phyloP scores from a whole-genome alignment of 495 filamentous ascomycete species.

The Neurospora discreta region DNA sequence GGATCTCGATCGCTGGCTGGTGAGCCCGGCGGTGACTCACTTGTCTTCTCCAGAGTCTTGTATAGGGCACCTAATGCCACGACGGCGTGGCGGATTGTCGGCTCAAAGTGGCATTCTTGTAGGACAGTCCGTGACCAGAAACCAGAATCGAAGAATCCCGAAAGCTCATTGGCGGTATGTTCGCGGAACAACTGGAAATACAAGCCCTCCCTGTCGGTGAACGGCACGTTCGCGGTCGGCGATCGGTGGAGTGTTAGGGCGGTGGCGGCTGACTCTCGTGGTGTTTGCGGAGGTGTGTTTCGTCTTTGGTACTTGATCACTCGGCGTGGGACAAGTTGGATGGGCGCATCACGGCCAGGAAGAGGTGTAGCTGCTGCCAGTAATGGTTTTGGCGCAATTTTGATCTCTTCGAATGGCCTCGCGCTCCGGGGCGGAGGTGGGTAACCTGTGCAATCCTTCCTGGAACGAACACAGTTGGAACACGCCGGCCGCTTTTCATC shows the following conservation, averaged over 20 bases:
- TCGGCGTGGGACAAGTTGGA: constrained; percentile 17
- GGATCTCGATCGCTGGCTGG: constrained; percentile 20
- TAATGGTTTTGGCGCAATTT: constrained; percentile 34
- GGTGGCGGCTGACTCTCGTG: neutral
- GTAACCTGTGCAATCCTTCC: constrained; percentile 39
- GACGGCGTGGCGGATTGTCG: constrained; percentile 53
- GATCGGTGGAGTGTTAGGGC: constrained; percentile 13
- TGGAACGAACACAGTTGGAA: constrained; percentile 42
- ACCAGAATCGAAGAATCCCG: constrained; percentile 50
- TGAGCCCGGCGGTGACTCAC: constrained; percentile 36
- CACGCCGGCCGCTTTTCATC: constrained; percentile 52
- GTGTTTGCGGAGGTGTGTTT: constrained; percentile 26
- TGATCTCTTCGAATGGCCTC: constrained; percentile 28
- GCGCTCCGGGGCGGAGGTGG: constrained; percentile 35
- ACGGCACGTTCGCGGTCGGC: constrained; percentile 25
- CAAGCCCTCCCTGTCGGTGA: constrained; percentile 35
- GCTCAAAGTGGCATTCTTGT: constrained; percentile 49
- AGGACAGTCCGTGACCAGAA: constrained; percentile 50
- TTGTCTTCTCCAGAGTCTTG: constrained; percentile 44
- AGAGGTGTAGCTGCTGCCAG: constrained; percentile 9
- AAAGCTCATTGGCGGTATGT: constrained; percentile 45
- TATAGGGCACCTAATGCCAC: constrained; percentile 54
- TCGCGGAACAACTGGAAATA: constrained; percentile 51
- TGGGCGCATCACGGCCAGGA: constrained; percentile 11
- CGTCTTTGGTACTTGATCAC: constrained; percentile 16